These are phyloP conservation scores for Podaxis rugospora DNA, from an alignment of 768 basidiomycete species.

Conservation along the genomic window DNA sequence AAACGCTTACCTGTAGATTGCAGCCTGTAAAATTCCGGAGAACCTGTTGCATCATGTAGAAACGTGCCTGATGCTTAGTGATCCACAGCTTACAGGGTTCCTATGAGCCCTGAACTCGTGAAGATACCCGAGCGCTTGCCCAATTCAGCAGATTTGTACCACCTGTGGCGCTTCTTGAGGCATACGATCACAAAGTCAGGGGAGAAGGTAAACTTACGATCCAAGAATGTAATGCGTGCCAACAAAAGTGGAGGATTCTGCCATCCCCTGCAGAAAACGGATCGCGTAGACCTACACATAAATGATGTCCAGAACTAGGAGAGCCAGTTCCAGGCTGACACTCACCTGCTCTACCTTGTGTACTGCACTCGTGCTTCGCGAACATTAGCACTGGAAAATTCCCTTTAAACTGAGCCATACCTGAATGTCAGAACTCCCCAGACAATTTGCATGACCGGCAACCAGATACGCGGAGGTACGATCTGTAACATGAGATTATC, in stretches of 20 bases:
- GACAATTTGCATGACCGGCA: conserved; percentile 59
- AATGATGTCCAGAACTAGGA: background rate
- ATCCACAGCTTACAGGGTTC: conserved; percentile 48
- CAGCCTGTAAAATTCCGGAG: conserved; percentile 61
- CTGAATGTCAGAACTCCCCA: conserved; percentile 68
- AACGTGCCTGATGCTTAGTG: too few species aligned
- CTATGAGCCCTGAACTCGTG: conserved; percentile 55
- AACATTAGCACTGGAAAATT: background rate
- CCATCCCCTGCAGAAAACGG: conserved; percentile 68
- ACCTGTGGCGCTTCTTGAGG: conserved; percentile 29
- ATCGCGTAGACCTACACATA: conserved; percentile 55
- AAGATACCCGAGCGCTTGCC: conserved; percentile 73
- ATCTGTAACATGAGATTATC: conserved; percentile 67
- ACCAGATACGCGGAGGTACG: conserved; percentile 60
- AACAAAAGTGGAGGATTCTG: conserved; percentile 74
- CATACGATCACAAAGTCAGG: background rate
- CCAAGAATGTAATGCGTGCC: conserved; percentile 72
- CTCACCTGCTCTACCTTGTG: conserved; percentile 52
- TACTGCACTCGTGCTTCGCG: conserved; percentile 48
- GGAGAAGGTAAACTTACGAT: conserved; percentile 41
- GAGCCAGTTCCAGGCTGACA: background rate
- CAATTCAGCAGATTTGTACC: conserved; percentile 69
- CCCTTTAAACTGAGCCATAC: conserved; percentile 24
- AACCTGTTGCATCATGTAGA: conserved; percentile 34
- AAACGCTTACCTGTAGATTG: conserved; percentile 48